phyloP scores from a whole-genome alignment of 2,329 filamentous ascomycete species.

The Cladophialophora yegresii region DNA sequence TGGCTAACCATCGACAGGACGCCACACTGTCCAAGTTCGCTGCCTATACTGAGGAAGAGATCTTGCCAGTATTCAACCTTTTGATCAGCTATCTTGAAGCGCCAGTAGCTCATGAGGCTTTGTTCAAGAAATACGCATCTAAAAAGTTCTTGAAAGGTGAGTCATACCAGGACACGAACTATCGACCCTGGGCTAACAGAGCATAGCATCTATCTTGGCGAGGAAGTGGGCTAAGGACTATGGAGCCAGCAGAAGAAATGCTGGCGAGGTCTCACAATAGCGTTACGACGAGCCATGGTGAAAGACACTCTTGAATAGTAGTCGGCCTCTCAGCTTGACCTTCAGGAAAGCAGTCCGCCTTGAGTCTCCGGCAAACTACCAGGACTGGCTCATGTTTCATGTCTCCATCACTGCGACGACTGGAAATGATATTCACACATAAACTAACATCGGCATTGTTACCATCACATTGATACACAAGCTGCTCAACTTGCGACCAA shows the following conservation, averaged over 20 bases:
- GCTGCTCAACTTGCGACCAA: slow-evolving; percentile 3
- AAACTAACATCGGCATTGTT: slow-evolving; percentile 32
- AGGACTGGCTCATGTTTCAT: slow-evolving; percentile 23
- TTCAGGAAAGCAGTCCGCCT: slow-evolving; percentile 14
- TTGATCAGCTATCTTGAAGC: slow-evolving; percentile 96
- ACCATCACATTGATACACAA: slow-evolving; percentile 24
- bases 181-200: slow-evolving; percentile 35
- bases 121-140: slow-evolving; percentile 99
- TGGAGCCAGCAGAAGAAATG: slow-evolving; percentile 31
- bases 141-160: slow-evolving; percentile 99
- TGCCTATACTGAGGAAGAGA: slow-evolving; percentile 89
- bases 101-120: slow-evolving; percentile 89
- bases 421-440: slow-evolving; percentile 27
- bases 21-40: slow-evolving; percentile 85
- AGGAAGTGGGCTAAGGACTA: slow-evolving; percentile 92
- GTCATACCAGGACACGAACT: slow-evolving; percentile 34
- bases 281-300: slow-evolving; percentile 5
- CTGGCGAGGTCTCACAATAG: slow-evolving; percentile 29
- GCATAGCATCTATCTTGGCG: slow-evolving; percentile 80
- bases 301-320: slow-evolving; percentile 2
- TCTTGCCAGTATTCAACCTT: slow-evolving; percentile 84
- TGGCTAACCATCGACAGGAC: slow-evolving; percentile 58
- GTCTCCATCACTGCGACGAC: slow-evolving; percentile 28
- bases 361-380: slow-evolving; percentile 9
- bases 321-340: neutral